Evolutionary conservation across 2,329 filamentous ascomycete species (phyloP).

Genomic region (Helotiales sp.): DNA sequence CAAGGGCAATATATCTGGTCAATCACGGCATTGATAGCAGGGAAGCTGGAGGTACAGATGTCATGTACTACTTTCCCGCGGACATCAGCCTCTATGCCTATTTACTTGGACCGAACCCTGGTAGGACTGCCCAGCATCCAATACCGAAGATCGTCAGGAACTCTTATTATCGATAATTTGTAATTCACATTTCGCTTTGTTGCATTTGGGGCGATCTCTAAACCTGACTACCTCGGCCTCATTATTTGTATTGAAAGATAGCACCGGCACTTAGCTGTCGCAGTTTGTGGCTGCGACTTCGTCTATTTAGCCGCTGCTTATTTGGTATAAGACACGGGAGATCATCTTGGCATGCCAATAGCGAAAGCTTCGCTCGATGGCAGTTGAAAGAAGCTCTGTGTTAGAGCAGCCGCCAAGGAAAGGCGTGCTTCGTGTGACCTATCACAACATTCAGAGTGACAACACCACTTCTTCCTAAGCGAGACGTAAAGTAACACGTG

Average conservation of each 20-base stretch:
- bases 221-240: too few species aligned
- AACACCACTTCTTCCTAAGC: too few species aligned
- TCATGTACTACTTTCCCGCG: not conserved
- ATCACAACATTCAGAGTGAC: not conserved
- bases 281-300: not conserved
- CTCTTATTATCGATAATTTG: not conserved
- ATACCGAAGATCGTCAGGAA: not conserved
- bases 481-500: too few species aligned
- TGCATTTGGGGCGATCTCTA: too few species aligned
- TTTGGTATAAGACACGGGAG: not conserved
- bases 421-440: constrained; percentile 4
- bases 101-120: not conserved
- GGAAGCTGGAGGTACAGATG: not conserved
- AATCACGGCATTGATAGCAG: not conserved
- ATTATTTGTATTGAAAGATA: too few species aligned
- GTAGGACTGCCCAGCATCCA: not conserved
- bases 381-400: constrained; percentile 13
- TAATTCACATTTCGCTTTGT: not conserved
- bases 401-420: constrained; percentile 11
- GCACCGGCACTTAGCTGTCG: not conserved
- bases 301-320: not conserved
- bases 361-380: not conserved
- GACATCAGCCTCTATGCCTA: not conserved
- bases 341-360: constrained; percentile 6
- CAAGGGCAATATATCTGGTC: not conserved